These are phyloP conservation scores for Podaxis pistillaris DNA, from an alignment of 768 basidiomycete genomes.

Conservation along the genomic window DNA sequence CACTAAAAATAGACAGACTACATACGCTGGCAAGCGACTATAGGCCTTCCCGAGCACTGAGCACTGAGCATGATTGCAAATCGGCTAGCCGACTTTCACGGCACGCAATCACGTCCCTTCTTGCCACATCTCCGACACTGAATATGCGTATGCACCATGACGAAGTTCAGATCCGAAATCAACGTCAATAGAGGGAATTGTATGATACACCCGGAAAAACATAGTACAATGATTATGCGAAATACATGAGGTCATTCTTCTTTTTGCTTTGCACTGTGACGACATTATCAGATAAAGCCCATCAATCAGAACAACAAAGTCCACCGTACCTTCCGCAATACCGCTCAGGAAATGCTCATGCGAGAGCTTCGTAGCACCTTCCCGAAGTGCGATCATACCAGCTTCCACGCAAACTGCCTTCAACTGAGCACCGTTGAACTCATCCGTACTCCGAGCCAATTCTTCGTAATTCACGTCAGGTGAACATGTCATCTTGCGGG, in stretches of 20 bases:
- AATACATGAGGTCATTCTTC: slow-evolving; percentile 97
- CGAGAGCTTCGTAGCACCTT: slow-evolving; percentile 83
- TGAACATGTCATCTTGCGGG: slow-evolving; percentile 90
- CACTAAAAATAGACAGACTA: not conserved
- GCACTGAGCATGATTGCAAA: not conserved
- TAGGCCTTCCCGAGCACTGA: not conserved
- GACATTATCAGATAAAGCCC: slow-evolving; percentile 20
- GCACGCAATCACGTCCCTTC: not conserved
- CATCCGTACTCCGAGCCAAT: slow-evolving; percentile 93
- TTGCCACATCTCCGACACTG: not conserved
- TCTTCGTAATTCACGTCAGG: slow-evolving; percentile 96
- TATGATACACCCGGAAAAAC: slow-evolving; percentile 2
- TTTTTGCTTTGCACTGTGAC: slow-evolving; percentile 95
- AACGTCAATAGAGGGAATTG: not conserved
- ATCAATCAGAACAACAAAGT: not conserved
- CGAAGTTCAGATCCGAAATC: not conserved
- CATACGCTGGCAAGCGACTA: not conserved
- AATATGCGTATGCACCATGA: not conserved
- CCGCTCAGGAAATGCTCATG: slow-evolving; percentile 97
- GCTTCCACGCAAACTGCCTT: slow-evolving; percentile 99
- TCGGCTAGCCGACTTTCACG: not conserved
- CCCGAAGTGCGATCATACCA: slow-evolving; percentile 96
- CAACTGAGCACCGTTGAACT: slow-evolving; percentile 96
- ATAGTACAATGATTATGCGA: slow-evolving; percentile 53
- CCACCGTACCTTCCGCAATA: slow-evolving; percentile 72